Base-by-base conservation (phyloP, 441 rosid species). In the Populus trichocarpa region DNA sequence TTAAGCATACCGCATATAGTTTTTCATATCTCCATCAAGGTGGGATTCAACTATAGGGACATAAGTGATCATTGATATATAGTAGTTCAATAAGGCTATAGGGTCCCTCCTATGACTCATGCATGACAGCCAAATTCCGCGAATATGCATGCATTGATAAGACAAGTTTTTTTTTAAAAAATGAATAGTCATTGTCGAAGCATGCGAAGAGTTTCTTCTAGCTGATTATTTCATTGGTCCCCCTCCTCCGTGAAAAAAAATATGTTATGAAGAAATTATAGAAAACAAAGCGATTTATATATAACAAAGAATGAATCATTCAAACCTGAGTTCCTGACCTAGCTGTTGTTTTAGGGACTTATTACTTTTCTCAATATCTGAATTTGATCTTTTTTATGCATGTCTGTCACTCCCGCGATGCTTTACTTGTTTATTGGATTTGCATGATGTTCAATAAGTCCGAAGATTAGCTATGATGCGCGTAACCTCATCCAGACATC, bases 151-250 rank as follows among this genome's bases (percentile, higher is more conserved):
- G 77, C 73, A 81, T 71, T 67, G 69, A 78, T 75, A 67, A 76
- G 87, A 86, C 86, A 36, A 8, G 36, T 33, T 33, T 33, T 36
- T 36, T 36, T 36, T 36, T 2, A 3, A 28, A 28, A 69, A 82
- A 78, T 38, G 83, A 83, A 75, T 74, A 70, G 84, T 86, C 88
- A 73, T 70, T 85, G 40, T 85, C 86, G 32, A 46, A 63, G 57
- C 81, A 84, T 77, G 59, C 72, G 68, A 75, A 61, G n/a, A 72
- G 73, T 77, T 74, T 23, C 70, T 70, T 38, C 40, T 72, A 28
- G 30, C 30, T 28, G 30, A 3, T 28, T 28, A 28, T 28, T 28
- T 28, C 30, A 28, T 28, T 2, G 30, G 30, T 28, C 30, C 30
- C 30, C 0, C 30, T 28, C 30, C 4, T 28, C 30, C 30, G 30